Evolutionary conservation across 2,329 filamentous ascomycete species (phyloP).

Genomic region (Trichoderma citrinoviride): DNA sequence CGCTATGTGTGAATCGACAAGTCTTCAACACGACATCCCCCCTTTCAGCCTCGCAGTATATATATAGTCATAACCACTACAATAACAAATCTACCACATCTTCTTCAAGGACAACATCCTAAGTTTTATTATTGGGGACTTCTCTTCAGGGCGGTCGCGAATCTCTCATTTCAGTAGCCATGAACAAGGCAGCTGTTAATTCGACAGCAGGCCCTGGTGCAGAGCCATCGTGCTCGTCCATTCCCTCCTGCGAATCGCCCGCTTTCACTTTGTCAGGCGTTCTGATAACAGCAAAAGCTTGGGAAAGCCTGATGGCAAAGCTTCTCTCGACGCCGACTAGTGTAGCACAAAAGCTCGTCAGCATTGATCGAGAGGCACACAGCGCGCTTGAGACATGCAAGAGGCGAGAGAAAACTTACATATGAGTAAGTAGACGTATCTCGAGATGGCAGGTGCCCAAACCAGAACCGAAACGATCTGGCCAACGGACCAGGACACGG

Average conservation of each 20-base stretch:
- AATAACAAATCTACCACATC: no score
- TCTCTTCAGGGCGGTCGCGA: no score
- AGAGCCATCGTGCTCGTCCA: not conserved
- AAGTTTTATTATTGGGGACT: no score
- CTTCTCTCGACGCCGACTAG: slow-evolving; percentile 1
- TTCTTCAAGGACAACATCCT: no score
- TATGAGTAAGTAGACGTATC: slow-evolving; percentile 12
- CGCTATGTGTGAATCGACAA: no score
- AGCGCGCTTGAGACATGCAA: not conserved
- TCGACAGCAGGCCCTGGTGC: not conserved
- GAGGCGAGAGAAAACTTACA: slow-evolving; percentile 6
- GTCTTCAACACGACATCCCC: no score
- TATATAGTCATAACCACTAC: no score
- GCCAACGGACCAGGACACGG: not conserved
- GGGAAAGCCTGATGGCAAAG: slow-evolving; percentile 1
- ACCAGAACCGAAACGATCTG: slow-evolving; percentile 10
- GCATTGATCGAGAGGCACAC: not conserved
- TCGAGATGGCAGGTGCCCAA: slow-evolving; percentile 10
- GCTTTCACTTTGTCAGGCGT: not conserved
- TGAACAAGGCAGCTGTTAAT: not conserved
- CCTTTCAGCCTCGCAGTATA: no score
- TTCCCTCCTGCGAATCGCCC: not conserved
- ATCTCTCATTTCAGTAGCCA: no score
- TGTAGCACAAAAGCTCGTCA: not conserved
- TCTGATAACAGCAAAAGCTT: not conserved